A percentile compares a stretch with the other conserved stretches of the same genome.
These are phyloP conservation scores for Rhizomucor pusillus DNA, from an alignment of 371 early-diverging fungal species.

Conservation along the genomic window DNA sequence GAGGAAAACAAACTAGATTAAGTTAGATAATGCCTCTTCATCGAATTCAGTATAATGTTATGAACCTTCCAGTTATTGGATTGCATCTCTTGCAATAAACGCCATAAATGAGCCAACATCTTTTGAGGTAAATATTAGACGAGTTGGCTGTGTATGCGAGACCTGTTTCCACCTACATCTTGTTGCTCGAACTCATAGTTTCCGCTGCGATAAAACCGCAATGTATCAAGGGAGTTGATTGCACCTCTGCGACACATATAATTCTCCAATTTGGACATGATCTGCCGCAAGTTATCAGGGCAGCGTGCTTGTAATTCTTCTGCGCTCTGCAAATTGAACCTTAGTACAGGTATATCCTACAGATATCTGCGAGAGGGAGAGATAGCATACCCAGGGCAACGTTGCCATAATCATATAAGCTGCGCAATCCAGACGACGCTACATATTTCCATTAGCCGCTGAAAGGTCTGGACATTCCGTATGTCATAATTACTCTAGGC, in stretches of 20 bases:
- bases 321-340: conserved; percentile 34
- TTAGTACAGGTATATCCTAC: conserved; percentile 6
- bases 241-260: conserved; percentile 63
- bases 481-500: conserved; percentile 38
- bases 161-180: conserved; percentile 44
- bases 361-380: too few species aligned
- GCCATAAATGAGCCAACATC: conserved; percentile 70
- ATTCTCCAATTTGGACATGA: conserved; percentile 53
- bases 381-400: conserved; percentile 68
- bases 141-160: neutral
- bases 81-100: conserved; percentile 58
- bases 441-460: neutral
- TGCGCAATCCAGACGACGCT: conserved; percentile 72
- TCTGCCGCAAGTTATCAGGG: conserved; percentile 57
- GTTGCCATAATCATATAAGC: conserved; percentile 70
- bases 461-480: neutral
- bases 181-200: conserved; percentile 45
- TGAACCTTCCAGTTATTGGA: conserved; percentile 62
- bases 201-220: conserved; percentile 53
- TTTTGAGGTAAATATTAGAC: conserved; percentile 17
- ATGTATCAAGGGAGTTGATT: conserved; percentile 41
- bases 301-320: conserved; percentile 53
- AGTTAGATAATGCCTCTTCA: neutral
- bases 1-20: conserved; percentile 37
- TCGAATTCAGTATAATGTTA: neutral